Base-by-base conservation (phyloP, 805 yeast genomes). In the Kodamaea sagamina region DNA sequence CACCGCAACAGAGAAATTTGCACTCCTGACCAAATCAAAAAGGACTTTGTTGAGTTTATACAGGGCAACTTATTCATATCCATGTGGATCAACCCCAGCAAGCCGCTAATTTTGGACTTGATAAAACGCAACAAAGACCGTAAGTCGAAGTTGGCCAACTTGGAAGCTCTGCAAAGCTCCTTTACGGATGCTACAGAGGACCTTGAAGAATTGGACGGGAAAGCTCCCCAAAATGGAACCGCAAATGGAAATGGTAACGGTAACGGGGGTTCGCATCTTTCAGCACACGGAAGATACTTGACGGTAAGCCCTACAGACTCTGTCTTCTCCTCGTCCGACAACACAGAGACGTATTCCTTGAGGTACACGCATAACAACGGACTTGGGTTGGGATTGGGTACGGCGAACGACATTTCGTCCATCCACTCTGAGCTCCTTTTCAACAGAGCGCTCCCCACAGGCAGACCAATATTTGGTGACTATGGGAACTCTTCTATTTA, bases 351-450 rank as follows among this genome's bases (percentile, higher is more conserved):
- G 10, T 34, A 26, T 12, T 37, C 41, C 8, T 9, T 43, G 24
- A 44, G 43, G 26, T 38, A 42, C 28, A 41, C 29, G 8, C 43
- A 50, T 26, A 44, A 41, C 26, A 41, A 41, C 19, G 43, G 45
- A 15, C 41, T 22, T n/a, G 53, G 52, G 8, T 31, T 60, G 32
- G 75, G 75, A 1, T 49, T 70, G 31, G 75, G 75, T 9, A 65
- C 58, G n/a, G 64, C 67, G 9, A 62, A 63, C 28, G 75, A 70
- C 45, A 70, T 70, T 16, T 56, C 65, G 4, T 67, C 73, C 3
- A 70, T 70, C 35, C 71, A 68, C 43, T 65, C 72, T 2, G 74
- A 67, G 32, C 43, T 62, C 15, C 39, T 34, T 12, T 28, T 32
- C 39, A 25, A 34, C 21, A 34, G 44, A 15, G 28, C 13, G 8